Base-by-base conservation (phyloP, 805 yeast genomes). In the Schizosaccharomyces japonicus region DNA sequence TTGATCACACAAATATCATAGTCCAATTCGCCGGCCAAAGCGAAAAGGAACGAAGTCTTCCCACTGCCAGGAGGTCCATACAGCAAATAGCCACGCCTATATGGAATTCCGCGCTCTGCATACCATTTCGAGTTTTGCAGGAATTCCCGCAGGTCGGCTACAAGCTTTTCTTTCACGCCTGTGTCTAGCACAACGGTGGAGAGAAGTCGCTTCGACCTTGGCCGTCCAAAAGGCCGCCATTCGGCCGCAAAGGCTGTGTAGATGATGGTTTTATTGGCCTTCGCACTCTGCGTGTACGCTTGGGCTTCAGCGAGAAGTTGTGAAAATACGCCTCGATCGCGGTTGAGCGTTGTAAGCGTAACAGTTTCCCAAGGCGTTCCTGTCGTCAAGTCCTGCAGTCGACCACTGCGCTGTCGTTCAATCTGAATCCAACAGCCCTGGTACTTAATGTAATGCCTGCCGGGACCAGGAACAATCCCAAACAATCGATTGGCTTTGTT, bases 61-160 rank as follows among this genome's bases (percentile, higher is more conserved):
- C 98, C 98, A 53, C 87, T 76, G 1, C 98, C 98, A 1, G 98
- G 98, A 0, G 98, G 98, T 0, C 98, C 98, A 61, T 81, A 87
- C 27, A 90, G 65, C 47, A 90, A 66, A 57, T 90, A 90, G 0
- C 98, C 98, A 55, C 98, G 69, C 60, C 98, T 71, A 59, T 90
- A 90, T 0, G 98, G 98, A 47, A 90, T 90, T n/a, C 98, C 98
- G 51, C 98, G 68, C 50, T 82, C 81, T 52, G 80, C 79, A 60
- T 90, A 90, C 98, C 98, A 90, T 50, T 74, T 70, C 0, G 94
- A 87, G 52, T 82, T 74, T 11, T 59, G 56, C 59, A 90, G 64
- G 58, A 90, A 90, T 58, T 83, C 95, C 47, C 67, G 61, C 2
- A 90, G 84, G 58, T 90, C 98, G 1, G 57, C 54, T 3, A 81